A percentile compares a stretch with the other conserved stretches of the same genome.
Evolutionary conservation across 2,329 filamentous ascomycete genomes (phyloP).

Genomic region (Bipolaris victoriae): DNA sequence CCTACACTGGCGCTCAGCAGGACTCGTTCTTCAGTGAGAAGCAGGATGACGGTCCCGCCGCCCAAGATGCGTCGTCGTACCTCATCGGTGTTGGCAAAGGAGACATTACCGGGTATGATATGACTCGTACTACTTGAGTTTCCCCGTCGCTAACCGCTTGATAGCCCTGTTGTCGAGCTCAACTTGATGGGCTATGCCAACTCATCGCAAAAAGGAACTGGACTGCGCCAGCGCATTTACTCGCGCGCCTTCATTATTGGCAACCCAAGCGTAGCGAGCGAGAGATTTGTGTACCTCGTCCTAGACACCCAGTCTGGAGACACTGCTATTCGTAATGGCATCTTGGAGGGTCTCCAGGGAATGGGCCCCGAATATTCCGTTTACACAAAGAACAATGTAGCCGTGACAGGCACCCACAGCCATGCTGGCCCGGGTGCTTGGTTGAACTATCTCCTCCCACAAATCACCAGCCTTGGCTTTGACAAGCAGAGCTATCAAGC

Average conservation of each 20-base stretch:
- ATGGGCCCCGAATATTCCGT: conserved; percentile 74
- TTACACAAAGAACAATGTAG: conserved; percentile 82
- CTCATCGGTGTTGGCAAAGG: conserved; percentile 73
- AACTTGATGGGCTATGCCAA: conserved; percentile 93
- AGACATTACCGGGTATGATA: conserved; percentile 71
- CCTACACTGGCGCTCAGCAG: conserved; percentile 29
- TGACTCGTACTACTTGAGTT: neutral
- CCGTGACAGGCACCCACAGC: conserved; percentile 90
- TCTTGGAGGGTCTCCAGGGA: conserved; percentile 72
- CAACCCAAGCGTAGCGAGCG: conserved; percentile 66
- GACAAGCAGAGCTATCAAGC: conserved; percentile 85
- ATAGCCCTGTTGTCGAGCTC: conserved; percentile 82
- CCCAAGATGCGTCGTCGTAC: conserved; percentile 58
- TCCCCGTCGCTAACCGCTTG: conserved; percentile 16
- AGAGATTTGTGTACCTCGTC: conserved; percentile 86
- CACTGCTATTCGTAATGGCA: conserved; percentile 85
- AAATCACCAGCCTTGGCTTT: conserved; percentile 88
- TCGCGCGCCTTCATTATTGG: conserved; percentile 89
- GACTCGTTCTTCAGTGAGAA: conserved; percentile 36
- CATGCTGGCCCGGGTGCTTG: conserved; percentile 91
- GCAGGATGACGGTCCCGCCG: conserved; percentile 33
- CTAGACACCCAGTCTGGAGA: conserved; percentile 88
- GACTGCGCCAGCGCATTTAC: conserved; percentile 85
- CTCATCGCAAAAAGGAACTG: conserved; percentile 78
- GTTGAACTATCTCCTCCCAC: conserved; percentile 92